Evolutionary conservation across 805 yeast species (phyloP).

Genomic region (Saccharomycopsis schoenii): DNA sequence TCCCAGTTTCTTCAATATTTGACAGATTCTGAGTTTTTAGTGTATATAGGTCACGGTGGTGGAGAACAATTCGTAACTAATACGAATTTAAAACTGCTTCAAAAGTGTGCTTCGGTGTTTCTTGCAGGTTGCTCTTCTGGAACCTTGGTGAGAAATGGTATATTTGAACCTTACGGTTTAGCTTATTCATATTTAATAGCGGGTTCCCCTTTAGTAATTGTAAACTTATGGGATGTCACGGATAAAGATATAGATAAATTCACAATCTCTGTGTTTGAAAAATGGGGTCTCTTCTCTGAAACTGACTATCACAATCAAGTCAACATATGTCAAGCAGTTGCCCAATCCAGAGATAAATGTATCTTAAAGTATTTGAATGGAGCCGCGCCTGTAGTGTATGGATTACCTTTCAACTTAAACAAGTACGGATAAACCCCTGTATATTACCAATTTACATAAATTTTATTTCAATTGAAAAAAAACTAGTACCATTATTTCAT

Average conservation of each 20-base stretch:
- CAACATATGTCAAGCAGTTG: slow-evolving; percentile 45
- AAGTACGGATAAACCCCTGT: background rate
- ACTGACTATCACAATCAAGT: background rate
- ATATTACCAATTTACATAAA: background rate
- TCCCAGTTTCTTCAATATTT: slow-evolving; percentile 37
- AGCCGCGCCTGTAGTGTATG: slow-evolving; percentile 87
- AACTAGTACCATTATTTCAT: no score
- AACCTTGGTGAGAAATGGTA: slow-evolving; percentile 43
- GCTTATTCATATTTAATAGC: slow-evolving; percentile 66
- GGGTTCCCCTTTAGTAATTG: slow-evolving; percentile 76
- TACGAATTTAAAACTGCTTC: slow-evolving; percentile 42
- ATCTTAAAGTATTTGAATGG: slow-evolving; percentile 72
- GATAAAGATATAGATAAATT: slow-evolving; percentile 89
- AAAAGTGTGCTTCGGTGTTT: slow-evolving; percentile 30
- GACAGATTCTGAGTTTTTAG: slow-evolving; percentile 37
- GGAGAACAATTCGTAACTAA: slow-evolving; percentile 76
- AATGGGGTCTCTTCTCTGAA: slow-evolving; percentile 49
- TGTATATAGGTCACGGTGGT: slow-evolving; percentile 93
- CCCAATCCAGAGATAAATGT: slow-evolving; percentile 55
- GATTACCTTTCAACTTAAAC: slow-evolving; percentile 48
- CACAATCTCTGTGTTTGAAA: slow-evolving; percentile 46
- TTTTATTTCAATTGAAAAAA: background rate
- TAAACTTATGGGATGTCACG: slow-evolving; percentile 93
- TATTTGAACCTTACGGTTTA: slow-evolving; percentile 67
- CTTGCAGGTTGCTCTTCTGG: slow-evolving; percentile 92